Evolutionary conservation across 768 basidiomycete species (phyloP), one percentile per base, ranked within the genome.

Genomic region (Russula lepida): DNA sequence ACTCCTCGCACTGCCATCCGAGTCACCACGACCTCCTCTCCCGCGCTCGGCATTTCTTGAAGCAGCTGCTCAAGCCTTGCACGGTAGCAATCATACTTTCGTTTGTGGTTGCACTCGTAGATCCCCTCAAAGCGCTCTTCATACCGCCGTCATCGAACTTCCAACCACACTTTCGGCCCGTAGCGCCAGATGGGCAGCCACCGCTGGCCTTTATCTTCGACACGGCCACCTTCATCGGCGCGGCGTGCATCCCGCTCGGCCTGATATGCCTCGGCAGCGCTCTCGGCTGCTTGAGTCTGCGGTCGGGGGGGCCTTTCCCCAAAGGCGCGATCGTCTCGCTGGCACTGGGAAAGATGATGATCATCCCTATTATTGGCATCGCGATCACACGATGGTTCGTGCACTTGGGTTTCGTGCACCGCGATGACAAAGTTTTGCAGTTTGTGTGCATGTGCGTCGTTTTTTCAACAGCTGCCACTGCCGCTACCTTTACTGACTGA

Each of bases 381-480:
- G 67, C 81, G 12, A 77, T 89, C 23, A 64, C 59, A 1, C 80
- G 76, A 12, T 79, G 76, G 5, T 70, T 88, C n/a, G 78, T 78
- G 17, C 70, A 67, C 2, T 70, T 64, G 0, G 80, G 80, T 1
- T 46, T 87, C 7, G 79, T 87, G 21, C 65, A 76, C 5, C 66
- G 67, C 56, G 74, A 81, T 0, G 79, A 88, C 64, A 81, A 81
- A 37, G 82, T 88, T 0, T 68, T 88, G 21, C 76, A 78, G 62
- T 85, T 88, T 56, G 80, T 87, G 17, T 84, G 83, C 80, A 83
- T 88, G 85, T 86, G 58, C 68, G 85, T 74, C 4, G 33, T 63
- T 50, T 27, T 64, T 0, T 17, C 78, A 78, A 33, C 84, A 6
- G 79, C 85, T 28, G 35, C 35, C 13, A 35, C 35, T 35, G 35